Percentiles rank a stretch among this genome's conserved stretches.
These are phyloP conservation scores for Rhodotorula toruloides DNA, from an alignment of 768 basidiomycete species.

Conservation along the genomic window DNA sequence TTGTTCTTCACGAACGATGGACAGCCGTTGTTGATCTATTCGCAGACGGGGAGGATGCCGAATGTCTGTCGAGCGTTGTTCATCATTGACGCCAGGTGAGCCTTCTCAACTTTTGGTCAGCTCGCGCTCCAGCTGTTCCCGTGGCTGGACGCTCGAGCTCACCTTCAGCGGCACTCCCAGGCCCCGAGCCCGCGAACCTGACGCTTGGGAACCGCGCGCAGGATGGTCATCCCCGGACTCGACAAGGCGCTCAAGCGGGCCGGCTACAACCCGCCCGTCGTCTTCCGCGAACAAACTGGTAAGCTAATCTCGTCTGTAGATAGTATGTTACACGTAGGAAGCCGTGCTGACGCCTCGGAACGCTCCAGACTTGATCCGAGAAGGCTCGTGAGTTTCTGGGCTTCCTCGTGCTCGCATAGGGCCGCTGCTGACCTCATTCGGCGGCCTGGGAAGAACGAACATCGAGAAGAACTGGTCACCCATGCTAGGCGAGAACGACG, in stretches of 20 bases:
- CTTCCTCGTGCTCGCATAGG: background rate
- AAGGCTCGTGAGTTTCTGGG: background rate
- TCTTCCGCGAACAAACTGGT: constrained; percentile 27
- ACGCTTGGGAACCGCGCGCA: background rate
- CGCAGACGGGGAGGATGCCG: constrained; percentile 17
- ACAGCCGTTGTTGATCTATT: constrained; percentile 20
- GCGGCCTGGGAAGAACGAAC: constrained; percentile 5
- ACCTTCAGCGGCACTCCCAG: too few species aligned
- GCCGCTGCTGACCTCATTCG: constrained; percentile 3
- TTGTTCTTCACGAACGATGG: constrained; percentile 29
- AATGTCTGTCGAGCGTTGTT: constrained; percentile 25
- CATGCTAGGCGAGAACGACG: constrained; percentile 9
- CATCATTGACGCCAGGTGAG: constrained; percentile 22
- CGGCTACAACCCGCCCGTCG: constrained; percentile 16
- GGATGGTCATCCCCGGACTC: constrained; percentile 23
- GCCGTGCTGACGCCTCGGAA: too few species aligned
- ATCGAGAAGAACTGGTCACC: constrained; percentile 29
- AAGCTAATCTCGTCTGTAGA: background rate
- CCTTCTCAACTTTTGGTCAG: fast-evolving
- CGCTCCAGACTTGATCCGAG: background rate
- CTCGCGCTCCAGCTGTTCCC: background rate
- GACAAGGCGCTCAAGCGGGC: constrained; percentile 16
- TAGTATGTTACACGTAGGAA: too few species aligned
- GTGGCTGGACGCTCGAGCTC: too few species aligned
- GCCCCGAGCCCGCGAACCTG: too few species aligned